These are phyloP conservation scores for Lenwebbia sp. DNA, from an alignment of 345 rosid species.

Conservation along the genomic window DNA sequence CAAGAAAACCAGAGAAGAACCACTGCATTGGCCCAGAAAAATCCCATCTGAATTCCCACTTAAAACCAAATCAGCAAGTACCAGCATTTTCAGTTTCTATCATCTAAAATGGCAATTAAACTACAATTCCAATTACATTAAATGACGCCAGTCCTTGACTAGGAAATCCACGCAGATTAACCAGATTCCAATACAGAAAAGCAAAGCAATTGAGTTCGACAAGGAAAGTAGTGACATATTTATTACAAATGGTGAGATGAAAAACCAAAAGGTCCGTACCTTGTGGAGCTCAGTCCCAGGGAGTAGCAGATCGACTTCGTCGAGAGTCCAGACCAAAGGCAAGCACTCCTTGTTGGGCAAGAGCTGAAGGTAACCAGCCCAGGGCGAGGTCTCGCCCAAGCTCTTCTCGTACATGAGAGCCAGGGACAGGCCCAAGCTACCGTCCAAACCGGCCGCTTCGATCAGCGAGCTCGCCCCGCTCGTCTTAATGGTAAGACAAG, in stretches of 20 bases:
- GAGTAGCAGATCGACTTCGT: slow-evolving; percentile 54
- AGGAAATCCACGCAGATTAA: neutral
- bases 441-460: slow-evolving; percentile 48
- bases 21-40: neutral
- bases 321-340: slow-evolving; percentile 59
- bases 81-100: neutral
- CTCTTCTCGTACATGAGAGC: slow-evolving; percentile 83
- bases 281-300: slow-evolving; percentile 78
- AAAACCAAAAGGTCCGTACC: slow-evolving; percentile 12
- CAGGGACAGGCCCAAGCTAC: slow-evolving; percentile 54
- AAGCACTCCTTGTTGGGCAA: slow-evolving; percentile 50
- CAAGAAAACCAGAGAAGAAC: neutral
- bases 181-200: neutral
- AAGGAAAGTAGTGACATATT: neutral
- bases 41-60: neutral
- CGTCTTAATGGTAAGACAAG: slow-evolving; percentile 69
- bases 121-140: neutral
- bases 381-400: slow-evolving; percentile 53
- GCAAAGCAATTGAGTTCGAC: neutral
- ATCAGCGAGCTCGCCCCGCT: slow-evolving; percentile 48
- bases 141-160: neutral
- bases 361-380: slow-evolving; percentile 74
- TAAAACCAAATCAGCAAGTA: neutral
- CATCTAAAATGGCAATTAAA: neutral
- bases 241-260: neutral